Evolutionary conservation across 225 moss, liverwort and hornwort genomes (phyloP).

Genomic region (Rhytidiadelphus loreus): DNA sequence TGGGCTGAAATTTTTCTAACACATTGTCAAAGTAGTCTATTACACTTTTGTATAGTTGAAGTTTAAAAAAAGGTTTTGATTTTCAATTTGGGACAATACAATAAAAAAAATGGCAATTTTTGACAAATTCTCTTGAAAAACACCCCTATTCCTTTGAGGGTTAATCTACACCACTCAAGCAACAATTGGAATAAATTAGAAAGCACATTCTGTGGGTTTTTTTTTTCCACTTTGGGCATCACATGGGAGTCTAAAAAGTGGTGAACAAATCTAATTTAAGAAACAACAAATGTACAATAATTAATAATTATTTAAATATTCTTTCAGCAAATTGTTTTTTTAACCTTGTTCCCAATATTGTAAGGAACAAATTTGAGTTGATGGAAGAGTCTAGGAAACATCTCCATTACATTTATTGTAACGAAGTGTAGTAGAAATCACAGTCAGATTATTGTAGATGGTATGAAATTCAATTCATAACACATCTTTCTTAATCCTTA

Average conservation of each 20-base stretch:
- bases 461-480: neutral
- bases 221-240: neutral
- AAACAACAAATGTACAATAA: neutral
- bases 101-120: too few species aligned
- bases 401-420: neutral
- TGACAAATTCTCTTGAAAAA: too few species aligned
- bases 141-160: too few species aligned
- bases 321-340: neutral
- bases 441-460: neutral
- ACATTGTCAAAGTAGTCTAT: too few species aligned
- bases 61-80: too few species aligned
- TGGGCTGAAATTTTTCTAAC: too few species aligned
- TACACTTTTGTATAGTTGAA: too few species aligned
- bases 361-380: neutral
- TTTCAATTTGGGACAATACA: too few species aligned
- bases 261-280: neutral
- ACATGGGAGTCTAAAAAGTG: too few species aligned
- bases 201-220: rapidly evolving
- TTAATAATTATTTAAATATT: neutral
- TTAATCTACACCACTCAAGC: too few species aligned
- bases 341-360: neutral
- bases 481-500: neutral
- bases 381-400: neutral
- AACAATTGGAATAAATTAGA: neutral
- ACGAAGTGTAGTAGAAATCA: neutral